phyloP scores from a whole-genome alignment of 1,139 yeast species.

The Protomyces gravidus region DNA sequence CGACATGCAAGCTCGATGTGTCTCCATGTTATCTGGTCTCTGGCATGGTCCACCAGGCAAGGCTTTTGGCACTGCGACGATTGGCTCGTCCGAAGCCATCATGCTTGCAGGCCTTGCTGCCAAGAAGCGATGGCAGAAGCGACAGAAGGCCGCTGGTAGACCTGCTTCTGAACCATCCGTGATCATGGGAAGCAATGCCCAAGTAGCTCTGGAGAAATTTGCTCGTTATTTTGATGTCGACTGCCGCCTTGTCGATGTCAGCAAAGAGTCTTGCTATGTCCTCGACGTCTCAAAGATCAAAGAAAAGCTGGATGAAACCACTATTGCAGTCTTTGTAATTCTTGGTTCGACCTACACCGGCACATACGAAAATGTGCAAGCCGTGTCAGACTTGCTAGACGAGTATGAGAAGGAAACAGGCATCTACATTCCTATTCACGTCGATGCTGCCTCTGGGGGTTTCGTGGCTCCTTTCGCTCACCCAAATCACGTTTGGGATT shows the following conservation, averaged over 20 bases:
- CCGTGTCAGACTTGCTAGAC: slow-evolving; percentile 58
- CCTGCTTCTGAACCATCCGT: slow-evolving; percentile 69
- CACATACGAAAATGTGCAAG: slow-evolving; percentile 73
- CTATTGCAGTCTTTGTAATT: slow-evolving; percentile 86
- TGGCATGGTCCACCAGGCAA: slow-evolving; percentile 64
- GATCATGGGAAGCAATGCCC: slow-evolving; percentile 91
- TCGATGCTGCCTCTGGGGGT: slow-evolving; percentile 92
- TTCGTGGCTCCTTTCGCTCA: slow-evolving; percentile 43
- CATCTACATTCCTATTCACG: slow-evolving; percentile 70
- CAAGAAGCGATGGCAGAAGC: slow-evolving; percentile 82
- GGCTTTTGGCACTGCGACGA: slow-evolving; percentile 83
- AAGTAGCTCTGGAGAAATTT: slow-evolving; percentile 83
- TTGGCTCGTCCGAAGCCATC: slow-evolving; percentile 91
- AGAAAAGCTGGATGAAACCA: slow-evolving; percentile 75
- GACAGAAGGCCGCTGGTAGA: slow-evolving; percentile 57
- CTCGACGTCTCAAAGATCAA: slow-evolving; percentile 58
- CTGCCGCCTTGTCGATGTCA: slow-evolving; percentile 66
- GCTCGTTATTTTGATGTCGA: slow-evolving; percentile 93
- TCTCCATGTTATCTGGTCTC: slow-evolving; percentile 68
- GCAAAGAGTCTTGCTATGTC: slow-evolving; percentile 54
- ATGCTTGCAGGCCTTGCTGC: slow-evolving; percentile 90
- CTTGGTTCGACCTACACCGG: slow-evolving; percentile 92
- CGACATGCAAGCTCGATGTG: slow-evolving; percentile 75
- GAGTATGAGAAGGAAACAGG: slow-evolving; percentile 67
- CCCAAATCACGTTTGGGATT: slow-evolving; percentile 51